Percentiles rank a stretch among this genome's conserved stretches.
Evolutionary conservation across 345 rosid genomes (phyloP).

Genomic region (Dovyalis caffra): DNA sequence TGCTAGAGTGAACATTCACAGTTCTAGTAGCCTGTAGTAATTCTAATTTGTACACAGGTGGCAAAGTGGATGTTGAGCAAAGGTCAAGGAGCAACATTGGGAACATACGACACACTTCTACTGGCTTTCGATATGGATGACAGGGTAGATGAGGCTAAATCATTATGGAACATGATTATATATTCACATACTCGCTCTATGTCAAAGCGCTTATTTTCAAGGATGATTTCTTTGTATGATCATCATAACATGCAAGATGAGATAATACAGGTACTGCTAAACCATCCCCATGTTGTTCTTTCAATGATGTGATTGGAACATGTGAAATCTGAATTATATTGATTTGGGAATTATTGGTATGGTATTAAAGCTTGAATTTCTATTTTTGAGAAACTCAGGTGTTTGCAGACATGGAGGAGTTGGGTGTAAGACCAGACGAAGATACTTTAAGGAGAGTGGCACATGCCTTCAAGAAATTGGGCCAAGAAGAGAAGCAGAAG

Average conservation of each 20-base stretch:
- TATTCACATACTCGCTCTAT: conserved; percentile 70
- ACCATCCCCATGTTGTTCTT: too few relatives aligned
- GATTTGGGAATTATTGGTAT: neutral
- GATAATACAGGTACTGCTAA: conserved; percentile 58
- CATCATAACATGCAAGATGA: conserved; percentile 69
- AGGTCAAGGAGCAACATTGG: conserved; percentile 94
- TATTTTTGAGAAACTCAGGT: conserved; percentile 40
- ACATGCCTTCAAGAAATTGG: conserved; percentile 52
- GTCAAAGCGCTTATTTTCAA: conserved; percentile 70
- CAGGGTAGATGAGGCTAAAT: conserved; percentile 72
- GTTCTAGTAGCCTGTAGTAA: conserved; percentile 7
- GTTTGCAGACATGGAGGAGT: conserved; percentile 93
- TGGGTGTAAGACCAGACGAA: conserved; percentile 78
- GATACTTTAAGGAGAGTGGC: conserved; percentile 65
- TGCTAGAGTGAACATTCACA: neutral
- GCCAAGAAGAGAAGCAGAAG: conserved; percentile 57
- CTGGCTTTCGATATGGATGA: conserved; percentile 82
- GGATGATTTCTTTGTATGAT: conserved; percentile 80
- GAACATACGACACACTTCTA: conserved; percentile 70
- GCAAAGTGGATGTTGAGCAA: conserved; percentile 96
- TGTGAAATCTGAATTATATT: too few relatives aligned
- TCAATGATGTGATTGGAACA: too few relatives aligned
- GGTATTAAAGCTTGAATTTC: conserved; percentile 2
- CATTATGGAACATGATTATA: conserved; percentile 86
- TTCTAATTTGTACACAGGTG: conserved; percentile 41